A percentile compares a stretch with the other conserved stretches of the same genome.
Conservation (phyloP, 2,329 filamentous ascomycete species). For the Fusarium sublunatum region DNA sequence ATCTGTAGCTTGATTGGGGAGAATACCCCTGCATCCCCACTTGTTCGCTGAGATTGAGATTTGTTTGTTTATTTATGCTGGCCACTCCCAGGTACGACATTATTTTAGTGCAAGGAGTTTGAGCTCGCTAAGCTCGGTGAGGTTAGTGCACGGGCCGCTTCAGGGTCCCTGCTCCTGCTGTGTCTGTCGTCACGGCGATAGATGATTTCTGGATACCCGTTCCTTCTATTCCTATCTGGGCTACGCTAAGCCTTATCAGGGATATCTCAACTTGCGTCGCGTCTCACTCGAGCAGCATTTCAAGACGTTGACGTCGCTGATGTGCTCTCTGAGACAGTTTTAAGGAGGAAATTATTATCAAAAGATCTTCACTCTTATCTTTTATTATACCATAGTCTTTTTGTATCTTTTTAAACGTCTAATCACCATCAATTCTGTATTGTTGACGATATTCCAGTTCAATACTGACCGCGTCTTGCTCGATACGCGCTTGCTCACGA, state of each 20-base stretch:
- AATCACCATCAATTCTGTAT: conserved; percentile 3
- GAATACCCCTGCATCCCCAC: conserved; percentile 20
- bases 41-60: conserved; percentile 41
- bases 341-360: background rate
- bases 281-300: conserved; percentile 38
- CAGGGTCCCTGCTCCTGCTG: conserved; percentile 24
- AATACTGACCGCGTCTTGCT: conserved; percentile 21
- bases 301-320: conserved; percentile 23
- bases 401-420: background rate
- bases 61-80: conserved; percentile 54
- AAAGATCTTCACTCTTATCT: background rate
- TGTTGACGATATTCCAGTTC: conserved; percentile 10
- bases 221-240: conserved; percentile 11
- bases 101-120: conserved; percentile 40
- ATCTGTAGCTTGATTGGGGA: conserved; percentile 38
- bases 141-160: conserved; percentile 42
- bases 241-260: conserved; percentile 11
- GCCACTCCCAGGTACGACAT: conserved; percentile 38
- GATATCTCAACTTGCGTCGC: conserved; percentile 25
- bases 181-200: conserved; percentile 52
- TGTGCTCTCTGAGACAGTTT: conserved; percentile 1
- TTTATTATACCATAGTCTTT: background rate
- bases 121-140: conserved; percentile 30
- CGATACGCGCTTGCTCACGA: conserved; percentile 9
- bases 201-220: conserved; percentile 27